A percentile compares a stretch with the other conserved stretches of the same genome.
phyloP scores from a whole-genome alignment of 768 basidiomycete genomes.

The Hygrophoropsis aurantiaca region DNA sequence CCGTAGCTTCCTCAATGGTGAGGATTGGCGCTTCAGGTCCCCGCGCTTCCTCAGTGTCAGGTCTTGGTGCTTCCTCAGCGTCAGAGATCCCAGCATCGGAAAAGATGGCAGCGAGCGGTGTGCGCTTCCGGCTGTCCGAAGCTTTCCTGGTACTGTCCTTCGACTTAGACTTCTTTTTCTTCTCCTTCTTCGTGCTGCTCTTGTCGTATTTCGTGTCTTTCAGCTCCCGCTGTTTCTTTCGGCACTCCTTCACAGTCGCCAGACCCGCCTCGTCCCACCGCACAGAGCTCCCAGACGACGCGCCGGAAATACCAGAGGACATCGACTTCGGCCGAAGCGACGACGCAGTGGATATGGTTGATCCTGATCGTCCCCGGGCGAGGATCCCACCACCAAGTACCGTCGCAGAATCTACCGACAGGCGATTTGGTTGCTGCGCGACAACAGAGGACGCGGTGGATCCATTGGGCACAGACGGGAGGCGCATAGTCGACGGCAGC shows the following conservation, averaged over 20 bases:
- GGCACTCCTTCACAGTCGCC: slow-evolving; percentile 47
- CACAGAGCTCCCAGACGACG: slow-evolving; percentile 45
- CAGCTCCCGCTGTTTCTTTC: slow-evolving; percentile 37
- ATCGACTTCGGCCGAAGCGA: slow-evolving; percentile 50
- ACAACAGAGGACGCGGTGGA: slow-evolving; percentile 37
- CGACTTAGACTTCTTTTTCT: slow-evolving; percentile 24
- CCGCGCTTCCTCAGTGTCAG: not conserved
- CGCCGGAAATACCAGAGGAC: slow-evolving; percentile 38
- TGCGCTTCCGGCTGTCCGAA: slow-evolving; percentile 53
- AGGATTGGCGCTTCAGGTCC: slow-evolving; percentile 24
- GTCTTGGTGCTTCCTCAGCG: slow-evolving; percentile 6
- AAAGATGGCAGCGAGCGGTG: slow-evolving; percentile 60
- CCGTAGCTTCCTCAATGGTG: slow-evolving; percentile 52
- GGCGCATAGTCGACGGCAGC: slow-evolving; percentile 53
- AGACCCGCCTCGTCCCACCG: slow-evolving; percentile 52
- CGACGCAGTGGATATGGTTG: slow-evolving; percentile 38
- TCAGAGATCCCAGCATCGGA: slow-evolving; percentile 25
- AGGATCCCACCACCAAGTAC: slow-evolving; percentile 30
- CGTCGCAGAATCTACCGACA: slow-evolving; percentile 33
- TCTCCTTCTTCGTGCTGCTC: slow-evolving; percentile 32
- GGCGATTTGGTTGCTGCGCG: slow-evolving; percentile 11
- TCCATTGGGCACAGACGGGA: slow-evolving; percentile 36
- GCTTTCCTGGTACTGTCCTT: slow-evolving; percentile 41
- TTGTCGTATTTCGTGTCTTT: slow-evolving; percentile 28
- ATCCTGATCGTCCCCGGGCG: slow-evolving; percentile 36